Conservation (phyloP, 2,329 filamentous ascomycete genomes). For the Pseudocercospora ulei region DNA sequence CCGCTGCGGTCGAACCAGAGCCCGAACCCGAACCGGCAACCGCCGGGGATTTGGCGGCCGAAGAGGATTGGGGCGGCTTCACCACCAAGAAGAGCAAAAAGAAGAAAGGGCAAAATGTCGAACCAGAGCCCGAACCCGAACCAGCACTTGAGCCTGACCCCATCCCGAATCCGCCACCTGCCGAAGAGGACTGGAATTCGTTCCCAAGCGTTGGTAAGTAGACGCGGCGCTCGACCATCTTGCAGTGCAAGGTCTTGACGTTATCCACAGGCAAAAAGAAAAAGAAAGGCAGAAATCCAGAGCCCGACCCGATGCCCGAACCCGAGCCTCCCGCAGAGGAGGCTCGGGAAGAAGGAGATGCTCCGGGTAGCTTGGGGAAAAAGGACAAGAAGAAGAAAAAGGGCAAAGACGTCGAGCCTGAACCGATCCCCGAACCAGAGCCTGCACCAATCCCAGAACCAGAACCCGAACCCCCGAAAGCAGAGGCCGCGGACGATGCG, state of each 20-base stretch:
- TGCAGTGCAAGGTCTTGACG: slow-evolving; percentile 15
- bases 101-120: slow-evolving; percentile 36
- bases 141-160: slow-evolving; percentile 36
- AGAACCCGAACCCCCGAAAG: slow-evolving; percentile 18
- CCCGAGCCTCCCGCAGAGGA: slow-evolving; percentile 15
- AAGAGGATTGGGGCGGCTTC: slow-evolving; percentile 25
- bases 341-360: slow-evolving; percentile 10
- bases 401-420: slow-evolving; percentile 26
- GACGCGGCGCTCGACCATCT: slow-evolving; percentile 36
- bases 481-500: slow-evolving; percentile 11
- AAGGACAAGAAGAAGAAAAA: slow-evolving; percentile 32
- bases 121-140: slow-evolving; percentile 26
- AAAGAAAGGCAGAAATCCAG: slow-evolving; percentile 21
- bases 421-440: slow-evolving; percentile 14
- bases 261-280: slow-evolving; percentile 22
- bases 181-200: slow-evolving; percentile 28
- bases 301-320: slow-evolving; percentile 26
- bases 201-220: slow-evolving; percentile 19
- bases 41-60: slow-evolving; percentile 19
- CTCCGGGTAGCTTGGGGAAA: slow-evolving; percentile 14
- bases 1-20: slow-evolving; percentile 18
- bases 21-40: slow-evolving; percentile 19
- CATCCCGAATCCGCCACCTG: slow-evolving; percentile 34
- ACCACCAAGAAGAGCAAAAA: slow-evolving; percentile 37
- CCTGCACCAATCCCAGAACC: slow-evolving; percentile 20